phyloP scores from a whole-genome alignment of 1,284 basidiomycete genomes.

The Microstroma glucosiphilum region DNA sequence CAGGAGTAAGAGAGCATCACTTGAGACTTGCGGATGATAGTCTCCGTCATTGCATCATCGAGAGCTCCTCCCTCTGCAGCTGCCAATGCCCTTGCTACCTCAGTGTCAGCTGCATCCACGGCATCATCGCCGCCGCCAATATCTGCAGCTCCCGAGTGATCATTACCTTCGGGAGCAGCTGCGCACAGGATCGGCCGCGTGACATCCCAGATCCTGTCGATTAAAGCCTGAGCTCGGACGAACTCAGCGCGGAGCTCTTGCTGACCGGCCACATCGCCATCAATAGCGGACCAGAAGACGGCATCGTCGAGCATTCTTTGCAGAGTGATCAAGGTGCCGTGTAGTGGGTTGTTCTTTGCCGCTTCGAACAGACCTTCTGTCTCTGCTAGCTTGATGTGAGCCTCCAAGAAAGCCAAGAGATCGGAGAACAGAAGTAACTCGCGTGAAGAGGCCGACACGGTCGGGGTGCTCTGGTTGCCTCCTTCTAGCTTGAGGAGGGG shows the following conservation, averaged over 20 bases:
- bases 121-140: conserved; percentile 1
- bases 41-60: conserved; percentile 16
- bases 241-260: conserved; percentile 27
- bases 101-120: conserved; percentile 1
- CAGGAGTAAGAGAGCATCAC: conserved; percentile 50
- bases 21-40: conserved; percentile 43
- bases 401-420: conserved; percentile 36
- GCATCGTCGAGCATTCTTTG: conserved; percentile 16
- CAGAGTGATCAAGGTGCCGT: conserved; percentile 49
- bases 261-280: conserved; percentile 13
- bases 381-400: conserved; percentile 28
- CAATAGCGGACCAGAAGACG: conserved; percentile 30
- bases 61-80: conserved; percentile 11
- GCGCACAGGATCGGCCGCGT: conserved; percentile 47
- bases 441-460: neutral
- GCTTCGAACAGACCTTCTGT: conserved; percentile 34
- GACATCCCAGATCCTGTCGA: conserved; percentile 46
- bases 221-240: conserved; percentile 25
- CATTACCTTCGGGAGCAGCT: conserved; percentile 37
- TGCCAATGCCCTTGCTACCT: conserved; percentile 13
- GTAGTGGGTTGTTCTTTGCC: conserved; percentile 39
- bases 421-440: conserved; percentile 19
- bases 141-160: neutral
- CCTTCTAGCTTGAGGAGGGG: conserved; percentile 16
- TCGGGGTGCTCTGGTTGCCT: neutral